Evolutionary conservation across 2,329 filamentous ascomycete species (phyloP).

Genomic region (Aspergillus carbonarius): DNA sequence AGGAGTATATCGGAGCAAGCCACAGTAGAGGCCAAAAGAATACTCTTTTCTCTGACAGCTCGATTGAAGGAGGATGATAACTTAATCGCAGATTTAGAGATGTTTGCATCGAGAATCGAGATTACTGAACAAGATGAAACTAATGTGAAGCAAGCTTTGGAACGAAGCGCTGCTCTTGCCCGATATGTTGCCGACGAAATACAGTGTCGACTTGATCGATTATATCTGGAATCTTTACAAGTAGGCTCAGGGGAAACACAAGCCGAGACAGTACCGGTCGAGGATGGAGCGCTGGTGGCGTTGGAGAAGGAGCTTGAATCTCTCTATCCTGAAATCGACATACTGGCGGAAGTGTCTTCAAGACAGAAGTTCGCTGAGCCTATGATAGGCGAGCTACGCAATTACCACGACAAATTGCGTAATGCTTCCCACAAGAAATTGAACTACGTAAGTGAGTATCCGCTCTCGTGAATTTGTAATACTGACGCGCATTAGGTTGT

Average conservation of each 20-base stretch:
- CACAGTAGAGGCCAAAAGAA: constrained; percentile 32
- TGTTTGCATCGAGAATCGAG: constrained; percentile 28
- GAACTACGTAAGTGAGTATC: constrained; percentile 29
- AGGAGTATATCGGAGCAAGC: constrained; percentile 32
- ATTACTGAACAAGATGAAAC: constrained; percentile 30
- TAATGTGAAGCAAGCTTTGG: constrained; percentile 27
- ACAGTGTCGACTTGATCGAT: constrained; percentile 39
- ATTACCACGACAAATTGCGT: constrained; percentile 30
- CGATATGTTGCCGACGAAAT: constrained; percentile 38
- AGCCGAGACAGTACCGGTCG: neutral
- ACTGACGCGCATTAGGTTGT: constrained; percentile 29
- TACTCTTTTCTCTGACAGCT: constrained; percentile 33
- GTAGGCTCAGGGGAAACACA: neutral
- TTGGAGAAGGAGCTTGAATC: constrained; percentile 40
- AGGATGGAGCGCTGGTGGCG: constrained; percentile 21
- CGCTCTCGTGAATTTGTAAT: too few species aligned
- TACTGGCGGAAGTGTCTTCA: constrained; percentile 43
- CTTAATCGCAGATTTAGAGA: constrained; percentile 32
- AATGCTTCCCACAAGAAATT: constrained; percentile 34
- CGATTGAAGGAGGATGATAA: constrained; percentile 41
- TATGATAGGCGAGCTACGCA: constrained; percentile 37
- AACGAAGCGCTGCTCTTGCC: constrained; percentile 33
- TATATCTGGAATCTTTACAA: constrained; percentile 37
- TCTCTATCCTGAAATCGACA: constrained; percentile 41
- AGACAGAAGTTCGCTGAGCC: constrained; percentile 44